Conservation (phyloP, 306 rosid species). For the Vicia sativa region DNA sequence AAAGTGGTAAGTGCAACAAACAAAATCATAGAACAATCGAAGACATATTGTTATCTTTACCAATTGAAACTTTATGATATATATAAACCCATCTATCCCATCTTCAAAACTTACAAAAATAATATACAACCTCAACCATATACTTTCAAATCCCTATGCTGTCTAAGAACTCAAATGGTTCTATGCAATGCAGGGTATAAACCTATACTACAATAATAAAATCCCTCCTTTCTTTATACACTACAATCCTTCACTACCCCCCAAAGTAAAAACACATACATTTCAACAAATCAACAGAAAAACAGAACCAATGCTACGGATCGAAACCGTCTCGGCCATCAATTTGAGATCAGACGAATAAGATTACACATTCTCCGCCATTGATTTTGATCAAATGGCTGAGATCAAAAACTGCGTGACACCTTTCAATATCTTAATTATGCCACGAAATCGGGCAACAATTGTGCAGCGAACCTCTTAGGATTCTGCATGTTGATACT, state of each 20-base stretch:
- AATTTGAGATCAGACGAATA: not conserved
- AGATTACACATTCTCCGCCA: not conserved
- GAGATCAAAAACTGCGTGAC: not conserved
- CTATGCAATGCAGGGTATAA: slow-evolving; percentile 69
- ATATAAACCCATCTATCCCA: slow-evolving; percentile 67
- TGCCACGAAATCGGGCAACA: slow-evolving; percentile 88
- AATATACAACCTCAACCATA: slow-evolving; percentile 91
- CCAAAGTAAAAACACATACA: slow-evolving; percentile 35
- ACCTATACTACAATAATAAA: slow-evolving; percentile 79
- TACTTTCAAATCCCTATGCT: slow-evolving; percentile 72
- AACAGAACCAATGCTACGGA: too few species aligned
- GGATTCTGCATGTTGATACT: slow-evolving; percentile 85
- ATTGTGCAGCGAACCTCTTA: slow-evolving; percentile 88
- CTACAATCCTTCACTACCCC: slow-evolving; percentile 52
- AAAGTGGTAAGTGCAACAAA: not conserved
- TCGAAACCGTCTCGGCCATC: not conserved
- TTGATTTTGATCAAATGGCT: not conserved
- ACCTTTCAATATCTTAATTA: slow-evolving; percentile 36
- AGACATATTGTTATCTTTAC: slow-evolving; percentile 59
- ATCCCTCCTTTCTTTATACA: slow-evolving; percentile 71
- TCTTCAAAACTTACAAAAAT: slow-evolving; percentile 72
- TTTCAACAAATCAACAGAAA: slow-evolving; percentile 42
- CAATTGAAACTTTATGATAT: slow-evolving; percentile 61
- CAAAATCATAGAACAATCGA: slow-evolving; percentile 37
- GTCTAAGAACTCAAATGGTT: slow-evolving; percentile 71